These are phyloP conservation scores for Sugiyamaella xylanicola DNA, from an alignment of 1,139 yeast species.

Conservation along the genomic window DNA sequence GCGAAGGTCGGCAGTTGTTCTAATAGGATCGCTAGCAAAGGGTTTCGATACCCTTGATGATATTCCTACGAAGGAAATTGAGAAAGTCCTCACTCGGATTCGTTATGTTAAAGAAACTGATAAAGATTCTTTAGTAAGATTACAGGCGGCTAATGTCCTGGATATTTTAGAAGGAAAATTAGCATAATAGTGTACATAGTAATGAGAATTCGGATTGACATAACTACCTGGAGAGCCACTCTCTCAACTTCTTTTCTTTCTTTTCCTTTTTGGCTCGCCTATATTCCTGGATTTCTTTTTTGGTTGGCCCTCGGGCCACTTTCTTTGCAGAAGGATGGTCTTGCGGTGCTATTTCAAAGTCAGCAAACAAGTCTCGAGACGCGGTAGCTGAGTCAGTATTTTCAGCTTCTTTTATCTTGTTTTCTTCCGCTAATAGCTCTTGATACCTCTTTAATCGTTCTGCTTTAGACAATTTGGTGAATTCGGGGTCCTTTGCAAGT, in stretches of 20 bases:
- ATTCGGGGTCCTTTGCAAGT: slow-evolving; percentile 28
- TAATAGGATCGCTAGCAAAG: slow-evolving; percentile 63
- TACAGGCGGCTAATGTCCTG: slow-evolving; percentile 32
- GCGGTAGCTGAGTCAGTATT: neutral
- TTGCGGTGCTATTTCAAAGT: slow-evolving; percentile 3
- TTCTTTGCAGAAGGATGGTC: slow-evolving; percentile 22
- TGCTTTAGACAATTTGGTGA: slow-evolving; percentile 24
- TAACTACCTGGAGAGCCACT: slow-evolving; percentile 23
- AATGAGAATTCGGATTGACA: neutral
- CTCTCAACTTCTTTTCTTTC: slow-evolving; percentile 32
- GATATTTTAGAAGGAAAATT: slow-evolving; percentile 20
- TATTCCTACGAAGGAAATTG: slow-evolving; percentile 27
- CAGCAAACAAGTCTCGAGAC: neutral
- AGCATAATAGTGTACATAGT: slow-evolving; percentile 13
- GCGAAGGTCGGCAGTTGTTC: slow-evolving; percentile 73
- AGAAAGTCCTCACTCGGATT: slow-evolving; percentile 30
- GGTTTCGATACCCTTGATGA: slow-evolving; percentile 39
- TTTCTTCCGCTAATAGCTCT: slow-evolving; percentile 20
- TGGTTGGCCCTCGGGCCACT: slow-evolving; percentile 31
- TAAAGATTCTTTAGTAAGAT: slow-evolving; percentile 35
- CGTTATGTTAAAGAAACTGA: slow-evolving; percentile 29
- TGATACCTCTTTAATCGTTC: slow-evolving; percentile 28
- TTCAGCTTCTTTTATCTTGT: neutral
- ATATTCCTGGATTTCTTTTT: slow-evolving; percentile 33
- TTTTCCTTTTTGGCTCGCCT: slow-evolving; percentile 31